Percentiles rank a stretch among this genome's conserved stretches.
These are phyloP conservation scores for Pseudoturritis turrita DNA, from an alignment of 345 rosid genomes.

Conservation along the genomic window DNA sequence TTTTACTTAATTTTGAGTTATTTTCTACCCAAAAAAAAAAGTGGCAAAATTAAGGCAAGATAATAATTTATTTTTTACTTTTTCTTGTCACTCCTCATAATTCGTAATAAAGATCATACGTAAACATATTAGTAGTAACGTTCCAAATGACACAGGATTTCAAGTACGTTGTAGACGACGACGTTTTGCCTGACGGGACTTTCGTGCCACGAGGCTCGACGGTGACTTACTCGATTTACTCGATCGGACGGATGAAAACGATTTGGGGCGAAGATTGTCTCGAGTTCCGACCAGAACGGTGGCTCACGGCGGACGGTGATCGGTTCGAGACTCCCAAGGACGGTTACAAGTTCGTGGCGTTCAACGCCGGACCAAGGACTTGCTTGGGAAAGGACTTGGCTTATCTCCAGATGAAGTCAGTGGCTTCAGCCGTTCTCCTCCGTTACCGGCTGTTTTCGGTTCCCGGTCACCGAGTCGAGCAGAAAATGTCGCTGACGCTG, in stretches of 20 bases:
- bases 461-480: conserved; percentile 81
- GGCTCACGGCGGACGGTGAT: conserved; percentile 59
- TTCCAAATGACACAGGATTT: conserved; percentile 41
- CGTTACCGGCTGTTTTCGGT: conserved; percentile 64
- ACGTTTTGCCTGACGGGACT: conserved; percentile 74
- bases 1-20: conserved; percentile 1
- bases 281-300: conserved; percentile 78
- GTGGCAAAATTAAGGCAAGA: background rate
- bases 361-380: conserved; percentile 90
- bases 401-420: conserved; percentile 84
- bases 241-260: conserved; percentile 82
- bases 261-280: conserved; percentile 91
- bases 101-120: conserved; percentile 1
- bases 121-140: conserved; percentile 18
- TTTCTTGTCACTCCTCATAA: background rate
- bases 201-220: conserved; percentile 79
- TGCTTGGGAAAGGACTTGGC: conserved; percentile 94
- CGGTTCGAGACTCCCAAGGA: conserved; percentile 69
- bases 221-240: conserved; percentile 80
- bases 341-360: conserved; percentile 78
- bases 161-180: conserved; percentile 71
- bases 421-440: conserved; percentile 76
- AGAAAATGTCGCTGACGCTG: conserved; percentile 90
- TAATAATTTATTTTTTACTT: background rate
- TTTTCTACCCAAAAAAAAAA: background rate